Evolutionary conservation across 2,329 filamentous ascomycete species (phyloP), one percentile per base, ranked within the genome.

Genomic region (Fusarium nodosum): DNA sequence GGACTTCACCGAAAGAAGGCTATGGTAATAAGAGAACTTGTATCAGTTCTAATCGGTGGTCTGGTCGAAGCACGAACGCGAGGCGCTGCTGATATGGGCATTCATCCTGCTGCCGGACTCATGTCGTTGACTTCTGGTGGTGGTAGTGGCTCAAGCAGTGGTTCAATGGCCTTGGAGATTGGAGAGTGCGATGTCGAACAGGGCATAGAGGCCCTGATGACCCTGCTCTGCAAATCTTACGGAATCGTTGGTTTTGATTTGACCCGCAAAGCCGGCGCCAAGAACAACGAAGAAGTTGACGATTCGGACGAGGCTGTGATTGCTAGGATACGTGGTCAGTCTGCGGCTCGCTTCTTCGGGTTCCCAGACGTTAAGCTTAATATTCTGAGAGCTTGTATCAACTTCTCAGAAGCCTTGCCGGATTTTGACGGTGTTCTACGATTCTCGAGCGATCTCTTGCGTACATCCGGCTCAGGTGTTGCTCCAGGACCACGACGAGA

Each of bases 1-100:
- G 93, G 93, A 2, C 87, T 95, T 64, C 89, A 94, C 62, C 88
- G 96, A 60, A 98, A 97, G 81, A 97, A 97, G 79, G 94, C 93
- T 7, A 91, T 98, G 81, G 89, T 97, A 1, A 86, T 97, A 73
- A 90, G 93, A 72, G 94, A 97, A 75, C 85, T 98, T 51, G 86
- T 99, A 11, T 91, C 90, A 5, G 90, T 94, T 18, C 84, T 98
- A 41, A 93, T 97, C 54, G 91, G 90, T 34, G 94, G 93, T 4
- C 85, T 99, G 11, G 91, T 97, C 7, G 93, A 97, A 79, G 96
- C 96, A 18, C 88, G 96, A 39, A 97, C 97, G 47, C 87, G 95
- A 48, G 95, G 95, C 33, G 96, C 96, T 41, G 94, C 96, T n/a
- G 96, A 98, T 76, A 93, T 96, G 75, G 96, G 95, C 5, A 93